Base-by-base conservation (phyloP, 306 rosid genomes). In the Arachis hypogaea region DNA sequence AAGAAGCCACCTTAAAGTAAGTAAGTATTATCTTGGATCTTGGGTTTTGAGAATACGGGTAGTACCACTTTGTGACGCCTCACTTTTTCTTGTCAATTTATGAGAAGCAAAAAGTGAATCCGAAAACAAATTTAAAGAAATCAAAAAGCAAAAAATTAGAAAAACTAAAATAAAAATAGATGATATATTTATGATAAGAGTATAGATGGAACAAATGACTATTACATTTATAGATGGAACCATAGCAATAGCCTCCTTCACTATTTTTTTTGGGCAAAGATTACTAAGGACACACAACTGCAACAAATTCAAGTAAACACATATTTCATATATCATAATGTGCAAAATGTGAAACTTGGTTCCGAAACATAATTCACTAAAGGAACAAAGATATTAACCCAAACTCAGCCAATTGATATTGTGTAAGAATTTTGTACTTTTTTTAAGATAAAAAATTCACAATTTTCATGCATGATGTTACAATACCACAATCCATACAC, bases 221-320 rank as follows among this genome's bases (percentile, higher is more conserved):
- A 22, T 56, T 79, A 93, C 98, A 94, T 88, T 93, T 75, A 93
- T 91, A 71, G 92, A 91, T 14, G 98, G 98, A 45, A 94, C 97
- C 96, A 94, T 91, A 57, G 98, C 97, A 80, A 85, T 94, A 61
- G 98, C 98, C 87, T 94, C 98, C 88, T 94, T 97, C 72, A 94
- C 14, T 97, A 63, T 96, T 22, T 22, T 94, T 86, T 94, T 97
- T 5, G 97, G 98, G 77, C 98, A 94, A 75, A 94, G 97, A 86
- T 94, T 94, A 42, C 98, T 97, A 70, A 94, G 98, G 69, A 94
- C 98, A 80, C 97, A 94, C 33, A 94, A 85, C 98, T 94, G 88
- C 86, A 85, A 59, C 63, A 66, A 18, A 68, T 55, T 62, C 60
- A 72, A 55, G 52, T 45, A 42, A 29, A 76, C 56, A 76, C n/a